Percentiles rank a stretch among this genome's conserved stretches.
phyloP scores from a whole-genome alignment of 768 basidiomycete genomes.

The Hypholoma sublateritium region DNA sequence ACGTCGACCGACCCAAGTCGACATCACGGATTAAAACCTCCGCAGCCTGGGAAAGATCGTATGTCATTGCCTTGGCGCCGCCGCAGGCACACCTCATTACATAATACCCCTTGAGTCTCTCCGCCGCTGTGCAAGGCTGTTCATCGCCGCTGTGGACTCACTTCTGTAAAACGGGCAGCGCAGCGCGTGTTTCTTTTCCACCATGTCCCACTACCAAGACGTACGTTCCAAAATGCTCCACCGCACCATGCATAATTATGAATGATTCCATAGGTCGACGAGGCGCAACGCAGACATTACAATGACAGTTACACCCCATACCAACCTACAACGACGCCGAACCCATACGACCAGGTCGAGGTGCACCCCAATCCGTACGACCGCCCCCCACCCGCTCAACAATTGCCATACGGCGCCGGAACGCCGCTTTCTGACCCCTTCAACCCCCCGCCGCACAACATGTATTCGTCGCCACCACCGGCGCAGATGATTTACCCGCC shows the following conservation, averaged over 20 bases:
- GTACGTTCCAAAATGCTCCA: slow-evolving; percentile 13
- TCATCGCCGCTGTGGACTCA: too few relatives aligned
- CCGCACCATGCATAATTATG: neutral
- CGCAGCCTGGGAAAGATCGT: too few relatives aligned
- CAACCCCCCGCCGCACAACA: slow-evolving; percentile 28
- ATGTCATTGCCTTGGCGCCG: too few relatives aligned
- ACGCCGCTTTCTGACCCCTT: slow-evolving; percentile 38
- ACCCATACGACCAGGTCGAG: slow-evolving; percentile 43
- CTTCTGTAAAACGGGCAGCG: neutral
- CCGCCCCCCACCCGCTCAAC: slow-evolving; percentile 17
- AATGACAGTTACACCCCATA: slow-evolving; percentile 68
- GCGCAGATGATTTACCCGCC: slow-evolving; percentile 9
- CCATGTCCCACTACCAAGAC: slow-evolving; percentile 37
- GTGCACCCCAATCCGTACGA: slow-evolving; percentile 25
- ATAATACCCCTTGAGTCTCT: too few relatives aligned
- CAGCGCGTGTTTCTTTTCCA: neutral
- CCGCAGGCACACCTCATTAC: too few relatives aligned
- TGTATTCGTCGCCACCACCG: slow-evolving; percentile 22
- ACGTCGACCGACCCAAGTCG: too few relatives aligned
- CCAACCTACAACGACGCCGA: slow-evolving; percentile 28
- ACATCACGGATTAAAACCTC: too few relatives aligned
- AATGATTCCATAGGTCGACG: slow-evolving; percentile 49
- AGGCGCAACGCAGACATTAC: slow-evolving; percentile 61
- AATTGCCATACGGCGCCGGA: slow-evolving; percentile 5
- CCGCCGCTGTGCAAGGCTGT: too few relatives aligned